These are phyloP conservation scores for Dactylellina haptotyla DNA, from an alignment of 2,329 filamentous ascomycete species.

Conservation along the genomic window DNA sequence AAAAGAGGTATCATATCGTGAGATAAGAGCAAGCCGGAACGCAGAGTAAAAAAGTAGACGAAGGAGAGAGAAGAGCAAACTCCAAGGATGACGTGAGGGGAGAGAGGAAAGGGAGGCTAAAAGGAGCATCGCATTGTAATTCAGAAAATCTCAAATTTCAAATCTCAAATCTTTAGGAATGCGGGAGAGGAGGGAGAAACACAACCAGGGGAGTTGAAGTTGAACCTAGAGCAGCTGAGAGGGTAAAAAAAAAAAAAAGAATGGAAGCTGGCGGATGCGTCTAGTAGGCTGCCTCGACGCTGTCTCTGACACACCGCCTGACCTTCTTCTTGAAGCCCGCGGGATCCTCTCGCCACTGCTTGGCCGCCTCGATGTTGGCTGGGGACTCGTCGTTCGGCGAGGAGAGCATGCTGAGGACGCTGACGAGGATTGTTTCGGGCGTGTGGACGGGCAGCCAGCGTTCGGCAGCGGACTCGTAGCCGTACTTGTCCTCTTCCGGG, in stretches of 20 bases:
- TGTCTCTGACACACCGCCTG: constrained; percentile 81
- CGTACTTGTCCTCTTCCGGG: constrained; percentile 91
- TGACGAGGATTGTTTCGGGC: constrained; percentile 91
- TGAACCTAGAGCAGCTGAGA: too few species aligned
- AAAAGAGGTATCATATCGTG: too few species aligned
- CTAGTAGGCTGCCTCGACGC: constrained; percentile 70
- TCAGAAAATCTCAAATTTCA: not conserved
- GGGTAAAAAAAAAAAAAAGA: too few species aligned
- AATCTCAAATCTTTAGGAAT: not conserved
- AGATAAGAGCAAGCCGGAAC: not conserved
- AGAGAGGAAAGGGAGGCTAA: not conserved
- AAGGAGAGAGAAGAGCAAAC: not conserved
- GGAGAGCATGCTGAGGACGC: constrained; percentile 89
- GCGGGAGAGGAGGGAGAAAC: not conserved
- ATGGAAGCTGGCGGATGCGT: not conserved
- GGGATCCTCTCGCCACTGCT: constrained; percentile 82
- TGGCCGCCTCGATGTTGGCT: constrained; percentile 92
- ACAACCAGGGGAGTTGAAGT: too few species aligned
- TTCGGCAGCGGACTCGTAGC: constrained; percentile 89
- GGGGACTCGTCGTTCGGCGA: constrained; percentile 95
- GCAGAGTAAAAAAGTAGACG: not conserved
- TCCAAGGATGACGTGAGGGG: not conserved
- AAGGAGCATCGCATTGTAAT: too few species aligned
- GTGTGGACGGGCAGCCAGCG: constrained; percentile 95
- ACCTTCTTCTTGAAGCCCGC: constrained; percentile 82